phyloP scores from a whole-genome alignment of 2,329 filamentous ascomycete species.

The Cladobotryum mycophilum region DNA sequence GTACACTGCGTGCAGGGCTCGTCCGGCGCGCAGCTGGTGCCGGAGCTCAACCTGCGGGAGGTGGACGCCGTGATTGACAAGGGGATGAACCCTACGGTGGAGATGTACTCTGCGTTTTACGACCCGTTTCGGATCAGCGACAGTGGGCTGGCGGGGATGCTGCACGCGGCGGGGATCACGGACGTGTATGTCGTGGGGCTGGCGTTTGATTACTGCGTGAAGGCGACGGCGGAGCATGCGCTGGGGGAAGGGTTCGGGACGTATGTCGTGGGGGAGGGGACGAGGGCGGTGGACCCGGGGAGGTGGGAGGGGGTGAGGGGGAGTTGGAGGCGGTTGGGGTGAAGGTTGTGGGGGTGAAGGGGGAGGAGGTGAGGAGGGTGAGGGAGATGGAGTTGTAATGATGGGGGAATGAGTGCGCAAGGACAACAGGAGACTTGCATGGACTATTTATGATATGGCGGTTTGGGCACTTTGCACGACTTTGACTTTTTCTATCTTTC shows the following conservation, averaged over 20 bases:
- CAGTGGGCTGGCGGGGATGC: conserved; percentile 53
- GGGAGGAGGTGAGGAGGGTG: conserved; percentile 1
- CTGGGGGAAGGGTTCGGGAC: conserved; percentile 67
- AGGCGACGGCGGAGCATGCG: conserved; percentile 73
- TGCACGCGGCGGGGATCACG: conserved; percentile 57
- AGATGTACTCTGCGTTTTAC: conserved; percentile 93
- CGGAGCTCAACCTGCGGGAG: conserved; percentile 56
- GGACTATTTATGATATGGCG: neutral
- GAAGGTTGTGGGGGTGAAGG: conserved; percentile 44
- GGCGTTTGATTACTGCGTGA: conserved; percentile 86
- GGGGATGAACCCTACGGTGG: conserved; percentile 64
- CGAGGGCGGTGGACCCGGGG: conserved; percentile 61
- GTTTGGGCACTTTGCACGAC: neutral
- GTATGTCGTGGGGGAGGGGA: conserved; percentile 72
- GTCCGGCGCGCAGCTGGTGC: conserved; percentile 64
- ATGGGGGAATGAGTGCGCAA: neutral
- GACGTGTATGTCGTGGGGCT: conserved; percentile 83
- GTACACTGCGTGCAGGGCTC: conserved; percentile 78
- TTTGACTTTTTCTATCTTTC: neutral
- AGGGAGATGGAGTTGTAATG: neutral
- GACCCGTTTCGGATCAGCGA: conserved; percentile 66
- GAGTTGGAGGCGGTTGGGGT: conserved; percentile 60
- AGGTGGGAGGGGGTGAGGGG: conserved; percentile 54
- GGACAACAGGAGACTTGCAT: neutral
- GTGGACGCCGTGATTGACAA: conserved; percentile 71